These are phyloP conservation scores for Lipomyces mesembrius DNA, from an alignment of 805 yeast species.

Conservation along the genomic window DNA sequence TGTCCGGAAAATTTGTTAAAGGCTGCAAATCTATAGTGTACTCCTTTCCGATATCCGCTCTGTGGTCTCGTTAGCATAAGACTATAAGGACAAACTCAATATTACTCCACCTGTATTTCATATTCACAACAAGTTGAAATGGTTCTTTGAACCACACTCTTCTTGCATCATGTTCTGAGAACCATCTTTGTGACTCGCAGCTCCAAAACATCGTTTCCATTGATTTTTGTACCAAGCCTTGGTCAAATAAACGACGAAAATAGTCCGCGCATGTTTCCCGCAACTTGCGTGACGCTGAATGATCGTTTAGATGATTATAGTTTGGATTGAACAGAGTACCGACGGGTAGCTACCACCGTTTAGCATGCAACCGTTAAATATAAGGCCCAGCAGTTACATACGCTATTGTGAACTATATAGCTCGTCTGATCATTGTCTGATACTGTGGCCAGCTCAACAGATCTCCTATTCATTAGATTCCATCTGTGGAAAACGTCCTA, in stretches of 20 bases:
- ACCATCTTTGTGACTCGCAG: constrained; percentile 4
- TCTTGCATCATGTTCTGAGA: background rate
- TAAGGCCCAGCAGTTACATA: background rate
- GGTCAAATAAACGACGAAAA: background rate
- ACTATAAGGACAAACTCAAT: background rate
- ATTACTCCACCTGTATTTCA: background rate
- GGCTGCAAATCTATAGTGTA: background rate
- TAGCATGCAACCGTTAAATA: background rate
- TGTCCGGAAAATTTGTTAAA: background rate
- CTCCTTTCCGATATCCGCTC: constrained; percentile 6
- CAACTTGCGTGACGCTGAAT: background rate
- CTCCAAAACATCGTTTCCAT: background rate
- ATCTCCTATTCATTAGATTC: constrained; percentile 10
- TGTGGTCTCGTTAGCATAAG: background rate
- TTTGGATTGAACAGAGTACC: background rate
- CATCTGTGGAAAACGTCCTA: constrained; percentile 35
- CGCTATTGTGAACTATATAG: background rate
- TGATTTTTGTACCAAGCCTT: background rate
- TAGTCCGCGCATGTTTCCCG: background rate
- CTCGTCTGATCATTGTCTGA: background rate
- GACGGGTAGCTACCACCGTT: background rate
- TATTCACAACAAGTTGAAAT: background rate
- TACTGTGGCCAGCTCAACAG: background rate
- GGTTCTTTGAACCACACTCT: background rate
- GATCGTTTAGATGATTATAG: background rate